Evolutionary conservation across 2,329 filamentous ascomycete species (phyloP), one percentile per base, ranked within the genome.

Genomic region (Camillea tinctor): DNA sequence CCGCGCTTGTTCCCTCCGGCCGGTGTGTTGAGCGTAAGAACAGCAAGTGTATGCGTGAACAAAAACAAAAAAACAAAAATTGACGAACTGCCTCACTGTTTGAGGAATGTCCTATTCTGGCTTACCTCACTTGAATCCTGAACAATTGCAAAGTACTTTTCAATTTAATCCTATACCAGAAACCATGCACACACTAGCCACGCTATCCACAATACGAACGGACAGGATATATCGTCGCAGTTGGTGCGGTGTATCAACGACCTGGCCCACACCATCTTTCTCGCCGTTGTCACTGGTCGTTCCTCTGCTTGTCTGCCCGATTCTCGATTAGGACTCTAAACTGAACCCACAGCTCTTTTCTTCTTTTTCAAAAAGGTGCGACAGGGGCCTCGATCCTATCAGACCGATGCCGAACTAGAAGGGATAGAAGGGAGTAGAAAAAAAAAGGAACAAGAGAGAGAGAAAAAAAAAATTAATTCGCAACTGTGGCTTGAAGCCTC

Each of bases 341-440:
- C 63, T 57, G 59, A 55, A 60, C 66, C 59, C 58, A 58, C 62
- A 48, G 56, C 59, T 62, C 60, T 56, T 58, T 57, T 52, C 51
- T 62, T 57, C 58, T 55, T 56, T 59, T 59, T 51, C 54, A 52
- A 55, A 58, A 62, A 54, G 57, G 63, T 56, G 59, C 52, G 61
- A 64, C 66, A 64, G 61, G 65, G 65, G 57, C 57, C 57, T 48
- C 54, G 44, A 61, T 62, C 66, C 64, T 67, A 68, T 67, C 61
- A 66, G 54, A 60, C 21, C 50, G 60, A 11, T 11, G 36, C 36
- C 36, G 36, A 44, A 44, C 36, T 44, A 44, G 6, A 44, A n/a
- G 36, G n/a, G 36, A 44, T 17, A 44, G 17, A 44, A 40, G 9
- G 15, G 15, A 44, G n/a, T 44, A 44, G 59, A 49, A 62, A 54